Percentiles rank a stretch among this genome's conserved stretches.
These are phyloP conservation scores for Stellera chamaejasme DNA, from an alignment of 345 rosid species.

Conservation along the genomic window DNA sequence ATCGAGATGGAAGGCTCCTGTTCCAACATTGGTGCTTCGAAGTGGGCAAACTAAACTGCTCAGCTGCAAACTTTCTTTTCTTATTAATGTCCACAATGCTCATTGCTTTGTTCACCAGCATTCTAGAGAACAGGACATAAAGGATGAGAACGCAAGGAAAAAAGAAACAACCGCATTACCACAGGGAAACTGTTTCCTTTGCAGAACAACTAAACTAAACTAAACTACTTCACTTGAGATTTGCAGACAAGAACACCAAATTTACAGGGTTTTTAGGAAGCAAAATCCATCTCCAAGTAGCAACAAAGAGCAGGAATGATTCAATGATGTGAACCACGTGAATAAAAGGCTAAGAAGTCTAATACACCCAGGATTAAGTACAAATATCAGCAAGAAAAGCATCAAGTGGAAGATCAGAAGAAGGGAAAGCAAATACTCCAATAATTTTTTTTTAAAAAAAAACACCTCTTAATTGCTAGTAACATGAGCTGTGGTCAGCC, in stretches of 20 bases:
- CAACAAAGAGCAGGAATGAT: not conserved
- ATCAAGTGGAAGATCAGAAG: no score
- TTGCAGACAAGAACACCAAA: no score
- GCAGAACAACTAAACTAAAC: not conserved
- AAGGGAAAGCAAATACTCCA: no score
- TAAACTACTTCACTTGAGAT: not conserved
- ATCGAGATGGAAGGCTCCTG: constrained; percentile 17
- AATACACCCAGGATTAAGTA: no score
- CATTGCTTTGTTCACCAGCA: constrained; percentile 5
- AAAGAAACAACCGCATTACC: not conserved
- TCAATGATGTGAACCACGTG: not conserved
- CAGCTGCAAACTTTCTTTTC: constrained; percentile 50
- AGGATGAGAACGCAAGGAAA: not conserved
- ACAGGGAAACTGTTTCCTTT: not conserved
- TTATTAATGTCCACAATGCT: constrained; percentile 22
- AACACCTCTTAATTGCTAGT: no score
- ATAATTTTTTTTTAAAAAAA: no score
- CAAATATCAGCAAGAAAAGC: no score
- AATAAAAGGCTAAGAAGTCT: no score
- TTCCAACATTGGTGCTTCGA: constrained; percentile 45
- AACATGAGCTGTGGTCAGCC: no score
- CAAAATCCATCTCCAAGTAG: no score
- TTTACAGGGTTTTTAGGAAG: not conserved
- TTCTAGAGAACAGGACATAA: constrained; percentile 13
- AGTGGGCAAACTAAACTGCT: constrained; percentile 34